Percentiles rank a stretch among this genome's conserved stretches.
phyloP scores from a whole-genome alignment of 2,329 filamentous ascomycete genomes.

The Fusarium penzigii region DNA sequence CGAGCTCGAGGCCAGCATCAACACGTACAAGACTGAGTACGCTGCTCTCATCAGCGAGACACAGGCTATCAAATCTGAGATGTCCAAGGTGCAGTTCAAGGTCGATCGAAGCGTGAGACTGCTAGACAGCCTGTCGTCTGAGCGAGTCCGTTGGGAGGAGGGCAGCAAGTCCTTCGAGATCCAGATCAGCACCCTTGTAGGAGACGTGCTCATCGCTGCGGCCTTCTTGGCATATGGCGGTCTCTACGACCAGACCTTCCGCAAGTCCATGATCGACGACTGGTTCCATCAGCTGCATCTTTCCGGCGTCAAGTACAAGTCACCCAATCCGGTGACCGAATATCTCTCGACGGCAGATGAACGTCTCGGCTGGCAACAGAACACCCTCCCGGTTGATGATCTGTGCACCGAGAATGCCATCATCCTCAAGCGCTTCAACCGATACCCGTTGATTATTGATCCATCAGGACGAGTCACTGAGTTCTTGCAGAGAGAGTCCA shows the following conservation, averaged over 20 bases:
- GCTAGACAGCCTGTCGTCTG: slow-evolving; percentile 91
- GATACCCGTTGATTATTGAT: slow-evolving; percentile 97
- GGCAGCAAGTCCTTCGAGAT: slow-evolving; percentile 98
- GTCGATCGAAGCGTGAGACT: slow-evolving; percentile 94
- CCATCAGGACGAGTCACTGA: slow-evolving; percentile 93
- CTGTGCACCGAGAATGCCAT: slow-evolving; percentile 99
- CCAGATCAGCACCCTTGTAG: slow-evolving; percentile 93
- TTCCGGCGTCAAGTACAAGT: slow-evolving; percentile 92
- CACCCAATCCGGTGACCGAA: slow-evolving; percentile 91
- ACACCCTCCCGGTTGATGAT: slow-evolving; percentile 91
- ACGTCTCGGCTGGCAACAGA: slow-evolving; percentile 90
- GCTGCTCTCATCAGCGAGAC: slow-evolving; percentile 95
- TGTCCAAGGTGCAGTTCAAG: slow-evolving; percentile 96
- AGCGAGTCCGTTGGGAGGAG: slow-evolving; percentile 91
- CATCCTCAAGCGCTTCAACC: slow-evolving; percentile 95
- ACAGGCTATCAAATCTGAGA: slow-evolving; percentile 94
- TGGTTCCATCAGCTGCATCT: slow-evolving; percentile 92
- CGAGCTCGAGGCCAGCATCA: slow-evolving; percentile 85
- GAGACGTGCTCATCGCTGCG: slow-evolving; percentile 93
- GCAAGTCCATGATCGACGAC: slow-evolving; percentile 96
- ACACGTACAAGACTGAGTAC: slow-evolving; percentile 94
- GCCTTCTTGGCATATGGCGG: slow-evolving; percentile 97
- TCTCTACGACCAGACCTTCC: slow-evolving; percentile 96
- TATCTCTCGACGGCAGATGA: slow-evolving; percentile 97
- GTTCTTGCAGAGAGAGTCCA: slow-evolving; percentile 92